Conservation (phyloP, 176 grass and related monocot species). For the Coix lacrymajobi region DNA sequence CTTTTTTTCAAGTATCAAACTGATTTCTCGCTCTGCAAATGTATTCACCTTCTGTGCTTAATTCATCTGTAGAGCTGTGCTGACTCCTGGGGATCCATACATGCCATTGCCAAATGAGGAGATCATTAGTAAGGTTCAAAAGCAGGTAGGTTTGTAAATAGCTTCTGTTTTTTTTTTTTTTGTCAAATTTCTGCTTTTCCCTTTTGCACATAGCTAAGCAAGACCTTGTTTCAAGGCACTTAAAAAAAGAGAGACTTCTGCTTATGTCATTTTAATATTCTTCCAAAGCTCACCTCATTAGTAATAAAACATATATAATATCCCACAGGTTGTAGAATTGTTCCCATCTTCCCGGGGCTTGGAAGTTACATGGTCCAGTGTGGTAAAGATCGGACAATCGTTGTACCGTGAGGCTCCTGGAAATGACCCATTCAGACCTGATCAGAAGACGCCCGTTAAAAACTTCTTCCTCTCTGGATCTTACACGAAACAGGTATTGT, state of each 20-base stretch:
- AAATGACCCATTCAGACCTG: conserved; percentile 93
- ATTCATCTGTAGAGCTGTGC: conserved; percentile 72
- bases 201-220: background rate
- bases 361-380: conserved; percentile 80
- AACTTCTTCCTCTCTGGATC: conserved; percentile 98
- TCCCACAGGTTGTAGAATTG: conserved; percentile 67
- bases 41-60: background rate
- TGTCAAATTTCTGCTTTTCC: background rate
- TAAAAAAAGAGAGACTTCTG: background rate
- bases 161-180: background rate
- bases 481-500: conserved; percentile 89
- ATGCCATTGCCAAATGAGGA: conserved; percentile 93
- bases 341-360: conserved; percentile 83
- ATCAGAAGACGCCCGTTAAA: conserved; percentile 89
- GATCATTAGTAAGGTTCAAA: conserved; percentile 82
- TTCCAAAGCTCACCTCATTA: conserved; percentile 3
- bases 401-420: conserved; percentile 96
- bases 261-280: conserved; percentile 7
- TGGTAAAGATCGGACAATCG: conserved; percentile 92
- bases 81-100: conserved; percentile 95
- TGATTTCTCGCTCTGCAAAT: background rate
- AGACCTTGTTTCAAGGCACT: background rate
- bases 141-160: conserved; percentile 53
- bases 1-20: background rate
- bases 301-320: conserved; percentile 1